Percentiles rank a stretch among this genome's conserved stretches.
These are phyloP conservation scores for Sequoiadendron giganteum DNA, from an alignment of 75 land plant genomes.

Conservation along the genomic window DNA sequence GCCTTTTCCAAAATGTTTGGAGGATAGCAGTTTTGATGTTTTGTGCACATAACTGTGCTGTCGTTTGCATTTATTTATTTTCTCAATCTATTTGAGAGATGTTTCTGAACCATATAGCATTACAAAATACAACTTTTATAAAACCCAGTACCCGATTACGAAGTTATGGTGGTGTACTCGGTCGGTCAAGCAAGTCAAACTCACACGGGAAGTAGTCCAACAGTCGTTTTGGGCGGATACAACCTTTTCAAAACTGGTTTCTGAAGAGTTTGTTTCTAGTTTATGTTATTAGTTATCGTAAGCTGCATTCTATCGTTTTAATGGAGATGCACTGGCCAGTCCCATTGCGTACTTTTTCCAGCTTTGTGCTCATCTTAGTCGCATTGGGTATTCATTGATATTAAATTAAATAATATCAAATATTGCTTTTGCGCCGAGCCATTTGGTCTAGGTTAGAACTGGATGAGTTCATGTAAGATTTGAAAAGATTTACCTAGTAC, in stretches of 20 bases:
- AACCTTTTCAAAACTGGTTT: neutral
- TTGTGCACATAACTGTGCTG: no score
- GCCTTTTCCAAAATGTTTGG: neutral
- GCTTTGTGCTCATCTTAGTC: no score
- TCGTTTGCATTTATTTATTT: no score
- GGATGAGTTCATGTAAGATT: neutral
- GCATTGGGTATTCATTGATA: no score
- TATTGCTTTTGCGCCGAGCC: neutral
- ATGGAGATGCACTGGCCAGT: no score
- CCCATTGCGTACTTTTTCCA: no score
- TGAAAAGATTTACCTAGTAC: neutral
- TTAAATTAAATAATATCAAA: no score
- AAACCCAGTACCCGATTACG: neutral
- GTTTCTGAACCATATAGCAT: neutral
- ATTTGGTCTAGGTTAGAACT: neutral
- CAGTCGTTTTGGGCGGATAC: neutral
- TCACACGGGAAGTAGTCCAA: neutral
- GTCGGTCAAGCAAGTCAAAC: neutral
- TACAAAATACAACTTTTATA: neutral
- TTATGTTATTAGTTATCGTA: no score
- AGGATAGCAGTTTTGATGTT: neutral
- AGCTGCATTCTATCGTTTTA: no score
- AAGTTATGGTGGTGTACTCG: neutral
- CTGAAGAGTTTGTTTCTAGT: neutral
- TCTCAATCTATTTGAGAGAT: neutral